A percentile compares a stretch with the other conserved stretches of the same genome.
phyloP scores from a whole-genome alignment of 2,329 filamentous ascomycete species.

The Ascocoryne sarcoides region DNA sequence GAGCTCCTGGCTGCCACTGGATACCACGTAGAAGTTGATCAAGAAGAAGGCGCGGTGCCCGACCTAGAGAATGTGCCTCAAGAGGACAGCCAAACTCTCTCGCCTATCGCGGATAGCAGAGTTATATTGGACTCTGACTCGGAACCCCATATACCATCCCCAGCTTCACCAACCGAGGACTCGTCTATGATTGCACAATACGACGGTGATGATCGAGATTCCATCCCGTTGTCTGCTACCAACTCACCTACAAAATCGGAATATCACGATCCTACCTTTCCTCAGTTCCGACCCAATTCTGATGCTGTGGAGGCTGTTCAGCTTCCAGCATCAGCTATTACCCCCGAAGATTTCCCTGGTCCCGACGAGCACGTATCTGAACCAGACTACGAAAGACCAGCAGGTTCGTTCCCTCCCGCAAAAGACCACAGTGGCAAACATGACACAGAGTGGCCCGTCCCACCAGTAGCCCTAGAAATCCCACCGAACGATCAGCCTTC shows the following conservation, averaged over 20 bases:
- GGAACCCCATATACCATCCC: not conserved
- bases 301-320: not conserved
- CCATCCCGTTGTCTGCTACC: conserved; percentile 7
- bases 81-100: not conserved
- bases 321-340: not conserved
- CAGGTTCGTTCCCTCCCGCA: no score
- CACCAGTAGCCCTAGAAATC: not conserved
- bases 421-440: not conserved
- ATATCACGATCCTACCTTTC: conserved; percentile 51
- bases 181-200: conserved; percentile 9
- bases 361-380: not conserved
- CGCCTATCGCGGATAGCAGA: conserved; percentile 28
- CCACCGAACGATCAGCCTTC: not conserved
- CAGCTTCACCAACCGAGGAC: conserved; percentile 8
- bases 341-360: not conserved
- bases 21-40: conserved; percentile 15
- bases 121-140: conserved; percentile 15
- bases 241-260: conserved; percentile 4
- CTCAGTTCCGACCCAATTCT: conserved; percentile 56
- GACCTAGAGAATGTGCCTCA: conserved; percentile 19
- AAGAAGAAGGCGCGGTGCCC: not conserved
- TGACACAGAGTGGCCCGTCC: not conserved
- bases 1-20: conserved; percentile 22
- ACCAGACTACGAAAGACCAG: no score
- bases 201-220: conserved; percentile 3